phyloP scores from a whole-genome alignment of 495 filamentous ascomycete genomes.

The Aspergillus haitiensis region DNA sequence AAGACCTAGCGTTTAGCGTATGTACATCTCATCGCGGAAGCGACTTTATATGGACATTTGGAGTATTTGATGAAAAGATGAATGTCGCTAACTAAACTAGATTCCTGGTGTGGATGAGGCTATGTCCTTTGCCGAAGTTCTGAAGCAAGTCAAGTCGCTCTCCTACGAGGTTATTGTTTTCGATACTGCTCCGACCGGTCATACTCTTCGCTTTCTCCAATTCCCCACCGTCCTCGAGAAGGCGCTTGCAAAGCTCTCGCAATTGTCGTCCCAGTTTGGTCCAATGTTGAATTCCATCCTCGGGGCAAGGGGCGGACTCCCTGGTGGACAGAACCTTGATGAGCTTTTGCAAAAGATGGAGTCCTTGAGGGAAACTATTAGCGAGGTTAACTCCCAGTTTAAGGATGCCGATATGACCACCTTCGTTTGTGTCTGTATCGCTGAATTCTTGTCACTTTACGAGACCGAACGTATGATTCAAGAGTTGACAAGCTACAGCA shows the following conservation, averaged over 20 bases:
- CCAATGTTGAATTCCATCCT: conserved; percentile 94
- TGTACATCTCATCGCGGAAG: conserved; percentile 31
- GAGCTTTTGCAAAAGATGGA: conserved; percentile 96
- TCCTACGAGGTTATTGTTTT: conserved; percentile 99
- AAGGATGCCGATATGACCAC: conserved; percentile 95
- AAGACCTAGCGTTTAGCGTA: conserved; percentile 69
- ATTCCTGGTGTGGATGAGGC: conserved; percentile 98
- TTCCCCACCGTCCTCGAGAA: conserved; percentile 99
- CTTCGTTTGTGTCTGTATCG: conserved; percentile 97
- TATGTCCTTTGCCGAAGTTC: conserved; percentile 98
- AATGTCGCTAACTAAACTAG: conserved; percentile 47
- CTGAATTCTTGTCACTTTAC: conserved; percentile 95
- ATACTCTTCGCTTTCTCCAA: conserved; percentile 98
- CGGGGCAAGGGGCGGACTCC: conserved; percentile 75
- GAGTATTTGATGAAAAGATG: too few relatives aligned
- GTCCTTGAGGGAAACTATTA: conserved; percentile 83
- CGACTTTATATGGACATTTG: not conserved
- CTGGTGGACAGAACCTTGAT: conserved; percentile 85
- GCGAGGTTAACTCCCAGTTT: conserved; percentile 96
- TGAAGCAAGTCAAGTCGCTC: conserved; percentile 99
- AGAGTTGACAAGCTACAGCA: conserved; percentile 87
- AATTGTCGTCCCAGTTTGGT: conserved; percentile 90
- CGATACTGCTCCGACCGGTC: conserved; percentile 97
- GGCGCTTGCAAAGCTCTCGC: conserved; percentile 91
- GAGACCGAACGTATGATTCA: conserved; percentile 99